Evolutionary conservation across 768 basidiomycete species (phyloP), one percentile per base, ranked within the genome.

Genomic region (Leccinellum albellum): DNA sequence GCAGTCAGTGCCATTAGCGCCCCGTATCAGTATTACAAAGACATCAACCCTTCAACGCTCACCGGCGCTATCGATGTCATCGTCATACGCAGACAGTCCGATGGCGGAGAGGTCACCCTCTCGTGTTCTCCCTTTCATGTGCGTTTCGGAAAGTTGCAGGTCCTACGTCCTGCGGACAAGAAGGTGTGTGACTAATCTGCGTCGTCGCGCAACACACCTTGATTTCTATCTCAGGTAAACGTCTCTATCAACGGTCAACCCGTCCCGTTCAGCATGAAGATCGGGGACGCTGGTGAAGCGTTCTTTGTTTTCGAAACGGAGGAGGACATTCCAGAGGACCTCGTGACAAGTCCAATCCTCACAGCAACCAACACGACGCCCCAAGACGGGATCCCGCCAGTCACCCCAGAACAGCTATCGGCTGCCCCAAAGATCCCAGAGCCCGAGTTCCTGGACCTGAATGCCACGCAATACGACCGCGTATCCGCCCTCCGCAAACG

Each of bases 61-160:
- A 97, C 95, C 4, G 96, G 97, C 46, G 97, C 97, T 45, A 97
- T 98, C 81, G 96, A 99, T 80, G 92, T 99, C 73, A 94, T 99
- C 66, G 96, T 98, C 63, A 85, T 99, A 48, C 84, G 88, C 60
- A 83, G 88, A 48, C 85, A 84, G 23, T 75, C 82, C n/a, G 77
- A 79, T 62, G 75, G 80, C 61, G 85, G 87, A 54, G 81, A 78
- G 47, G 78, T 78, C 29, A 87, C 87, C 65, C 83, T 97, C 15
- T 88, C 83, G 1, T 97, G 94, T 69, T 94, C 92, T 3, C 97
- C 96, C 1, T 99, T 99, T 68, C 97, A 98, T 70, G 95, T 99
- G 45, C 80, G 96, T 59, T 98, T 98, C 73, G 97, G 97, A 51
- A 98, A 98, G 79, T 88, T 94, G 80, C 93, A 96, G 73, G 92